Conservation (phyloP, 805 yeast species). For the Peterozyma toletana region DNA sequence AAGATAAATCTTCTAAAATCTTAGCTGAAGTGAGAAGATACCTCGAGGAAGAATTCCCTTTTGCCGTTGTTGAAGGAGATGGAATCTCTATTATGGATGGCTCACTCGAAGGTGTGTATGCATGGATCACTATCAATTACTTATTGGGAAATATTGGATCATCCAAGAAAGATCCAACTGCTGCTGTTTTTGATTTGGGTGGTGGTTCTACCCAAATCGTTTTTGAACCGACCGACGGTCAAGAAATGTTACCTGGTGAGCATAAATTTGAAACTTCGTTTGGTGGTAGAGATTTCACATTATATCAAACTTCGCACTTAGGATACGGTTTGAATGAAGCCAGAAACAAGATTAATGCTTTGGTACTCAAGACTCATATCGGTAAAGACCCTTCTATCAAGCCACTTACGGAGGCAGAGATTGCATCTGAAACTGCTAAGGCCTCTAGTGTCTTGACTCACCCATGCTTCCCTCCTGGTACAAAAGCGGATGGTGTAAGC, state of each 20-base stretch:
- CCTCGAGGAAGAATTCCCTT: constrained; percentile 77
- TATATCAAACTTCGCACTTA: constrained; percentile 91
- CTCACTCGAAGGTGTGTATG: constrained; percentile 94
- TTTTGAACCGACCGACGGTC: constrained; percentile 76
- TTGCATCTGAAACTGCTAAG: constrained; percentile 28
- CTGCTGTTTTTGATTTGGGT: constrained; percentile 96
- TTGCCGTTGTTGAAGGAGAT: constrained; percentile 80
- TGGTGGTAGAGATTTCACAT: constrained; percentile 71
- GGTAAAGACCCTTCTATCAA: constrained; percentile 19
- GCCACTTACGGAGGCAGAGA: constrained; percentile 23
- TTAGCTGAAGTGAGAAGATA: constrained; percentile 70
- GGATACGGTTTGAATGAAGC: constrained; percentile 97
- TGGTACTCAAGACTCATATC: constrained; percentile 48
- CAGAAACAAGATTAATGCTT: constrained; percentile 68
- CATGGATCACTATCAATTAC: constrained; percentile 97
- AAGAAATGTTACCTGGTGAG: constrained; percentile 75
- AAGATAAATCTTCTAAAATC: constrained; percentile 62
- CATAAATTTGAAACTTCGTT: constrained; percentile 75
- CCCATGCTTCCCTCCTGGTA: constrained; percentile 87
- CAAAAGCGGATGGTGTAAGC: constrained; percentile 46
- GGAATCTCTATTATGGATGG: constrained; percentile 95
- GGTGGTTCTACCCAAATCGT: constrained; percentile 99
- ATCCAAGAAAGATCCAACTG: constrained; percentile 72
- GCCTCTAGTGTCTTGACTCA: constrained; percentile 46
- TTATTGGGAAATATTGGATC: constrained; percentile 88